Percentiles rank a stretch among this genome's conserved stretches.
Conservation (phyloP, 805 yeast species). For the Nakazawaea laoshanensis region DNA sequence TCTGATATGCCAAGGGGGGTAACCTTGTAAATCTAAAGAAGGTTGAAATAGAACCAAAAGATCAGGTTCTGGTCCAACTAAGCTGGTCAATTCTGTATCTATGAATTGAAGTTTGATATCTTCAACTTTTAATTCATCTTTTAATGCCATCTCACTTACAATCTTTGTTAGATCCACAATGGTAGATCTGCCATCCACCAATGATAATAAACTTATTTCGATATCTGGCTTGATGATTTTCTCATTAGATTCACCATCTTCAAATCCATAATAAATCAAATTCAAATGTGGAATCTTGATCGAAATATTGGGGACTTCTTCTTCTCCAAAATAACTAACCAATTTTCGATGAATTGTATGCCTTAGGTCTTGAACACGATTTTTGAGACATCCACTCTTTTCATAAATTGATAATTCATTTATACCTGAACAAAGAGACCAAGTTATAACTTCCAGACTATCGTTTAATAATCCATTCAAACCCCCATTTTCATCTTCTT, state of each 20-base stretch:
- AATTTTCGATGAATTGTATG: constrained; percentile 51
- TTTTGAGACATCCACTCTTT: constrained; percentile 58
- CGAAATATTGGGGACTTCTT: constrained; percentile 51
- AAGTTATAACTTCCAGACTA: constrained; percentile 68
- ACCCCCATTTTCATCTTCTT: constrained; percentile 86
- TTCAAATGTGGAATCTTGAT: constrained; percentile 65
- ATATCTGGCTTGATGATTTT: constrained; percentile 35
- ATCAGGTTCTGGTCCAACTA: constrained; percentile 92
- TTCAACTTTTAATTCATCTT: constrained; percentile 47
- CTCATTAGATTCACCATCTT: constrained; percentile 22
- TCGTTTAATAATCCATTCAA: constrained; percentile 72
- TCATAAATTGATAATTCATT: constrained; percentile 70
- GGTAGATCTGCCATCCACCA: constrained; percentile 82
- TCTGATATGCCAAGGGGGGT: constrained; percentile 97
- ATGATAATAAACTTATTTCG: constrained; percentile 58
- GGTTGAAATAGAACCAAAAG: constrained; percentile 80
- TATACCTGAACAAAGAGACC: constrained; percentile 90
- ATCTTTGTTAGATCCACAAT: constrained; percentile 83
- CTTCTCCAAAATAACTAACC: constrained; percentile 66
- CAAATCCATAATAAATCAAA: constrained; percentile 32
- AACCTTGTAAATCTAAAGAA: constrained; percentile 82
- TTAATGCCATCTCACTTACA: constrained; percentile 65
- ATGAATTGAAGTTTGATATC: constrained; percentile 72
- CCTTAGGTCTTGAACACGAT: constrained; percentile 45
- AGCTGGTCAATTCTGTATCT: constrained; percentile 61